phyloP scores from a whole-genome alignment of 805 yeast species.

The Cyberlindnera xishuangbannaensis region DNA sequence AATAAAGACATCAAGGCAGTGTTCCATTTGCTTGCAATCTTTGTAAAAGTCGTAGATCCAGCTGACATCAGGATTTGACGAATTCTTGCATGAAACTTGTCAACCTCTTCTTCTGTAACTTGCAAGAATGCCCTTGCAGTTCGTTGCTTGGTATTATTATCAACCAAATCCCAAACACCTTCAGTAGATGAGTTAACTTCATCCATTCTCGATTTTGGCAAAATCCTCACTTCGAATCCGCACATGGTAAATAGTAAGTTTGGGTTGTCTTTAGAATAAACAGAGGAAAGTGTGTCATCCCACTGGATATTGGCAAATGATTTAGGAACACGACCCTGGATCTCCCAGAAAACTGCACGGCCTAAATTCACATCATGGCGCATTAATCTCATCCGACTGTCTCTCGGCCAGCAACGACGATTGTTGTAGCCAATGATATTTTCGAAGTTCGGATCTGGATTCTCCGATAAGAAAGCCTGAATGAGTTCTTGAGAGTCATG shows the following conservation, averaged over 20 bases:
- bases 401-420: slow-evolving; percentile 92
- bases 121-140: slow-evolving; percentile 85
- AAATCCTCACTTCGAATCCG: slow-evolving; percentile 88
- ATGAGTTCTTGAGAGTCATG: slow-evolving; percentile 72
- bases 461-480: slow-evolving; percentile 70
- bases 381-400: slow-evolving; percentile 83
- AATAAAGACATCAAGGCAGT: slow-evolving; percentile 82
- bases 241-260: slow-evolving; percentile 85
- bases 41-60: slow-evolving; percentile 92
- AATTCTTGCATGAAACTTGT: slow-evolving; percentile 73
- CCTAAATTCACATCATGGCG: slow-evolving; percentile 90
- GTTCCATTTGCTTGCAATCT: slow-evolving; percentile 94
- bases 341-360: slow-evolving; percentile 88
- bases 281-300: slow-evolving; percentile 79
- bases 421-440: slow-evolving; percentile 82
- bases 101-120: slow-evolving; percentile 77
- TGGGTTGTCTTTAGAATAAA: slow-evolving; percentile 86
- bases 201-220: slow-evolving; percentile 62
- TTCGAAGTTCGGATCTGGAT: slow-evolving; percentile 91
- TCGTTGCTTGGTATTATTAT: slow-evolving; percentile 57
- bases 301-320: slow-evolving; percentile 70
- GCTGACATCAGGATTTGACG: slow-evolving; percentile 91
- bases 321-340: slow-evolving; percentile 70
- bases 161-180: slow-evolving; percentile 84
- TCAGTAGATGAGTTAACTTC: slow-evolving; percentile 58